These are phyloP conservation scores for Aspergillus awamori DNA, from an alignment of 2,329 filamentous ascomycete genomes.

Conservation along the genomic window DNA sequence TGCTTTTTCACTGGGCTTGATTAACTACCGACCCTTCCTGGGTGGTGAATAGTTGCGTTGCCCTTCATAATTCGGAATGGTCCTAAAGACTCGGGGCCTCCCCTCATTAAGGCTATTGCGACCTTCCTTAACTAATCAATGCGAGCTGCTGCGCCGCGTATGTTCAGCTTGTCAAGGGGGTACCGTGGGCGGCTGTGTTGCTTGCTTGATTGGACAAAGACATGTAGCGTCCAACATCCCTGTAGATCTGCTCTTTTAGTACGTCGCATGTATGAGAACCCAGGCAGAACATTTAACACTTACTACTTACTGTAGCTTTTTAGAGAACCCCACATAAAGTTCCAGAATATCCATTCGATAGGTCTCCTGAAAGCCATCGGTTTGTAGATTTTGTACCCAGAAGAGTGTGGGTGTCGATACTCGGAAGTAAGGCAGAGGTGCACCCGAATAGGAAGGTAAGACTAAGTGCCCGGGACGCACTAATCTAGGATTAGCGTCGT, in stretches of 20 bases:
- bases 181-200: constrained; percentile 13
- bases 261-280: background rate
- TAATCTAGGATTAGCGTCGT: too few relatives aligned
- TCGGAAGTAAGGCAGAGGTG: background rate
- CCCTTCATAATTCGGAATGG: background rate
- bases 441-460: too few relatives aligned
- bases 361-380: too few relatives aligned
- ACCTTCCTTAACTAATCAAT: background rate
- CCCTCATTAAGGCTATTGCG: background rate
- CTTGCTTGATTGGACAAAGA: constrained; percentile 14
- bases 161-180: background rate
- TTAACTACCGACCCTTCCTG: background rate
- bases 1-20: background rate
- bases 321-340: background rate
- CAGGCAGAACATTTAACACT: background rate
- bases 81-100: background rate
- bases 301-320: background rate
- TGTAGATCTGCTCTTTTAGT: constrained; percentile 1
- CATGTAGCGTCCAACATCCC: constrained; percentile 6
- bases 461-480: background rate
- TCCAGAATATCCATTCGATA: too few relatives aligned
- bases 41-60: background rate
- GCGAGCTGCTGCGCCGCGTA: background rate
- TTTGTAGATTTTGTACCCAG: too few relatives aligned
- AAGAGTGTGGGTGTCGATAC: too few relatives aligned